Percentiles rank a stretch among this genome's conserved stretches.
Conservation (phyloP, 768 basidiomycete genomes). For the Neoboletus brunneissimus region DNA sequence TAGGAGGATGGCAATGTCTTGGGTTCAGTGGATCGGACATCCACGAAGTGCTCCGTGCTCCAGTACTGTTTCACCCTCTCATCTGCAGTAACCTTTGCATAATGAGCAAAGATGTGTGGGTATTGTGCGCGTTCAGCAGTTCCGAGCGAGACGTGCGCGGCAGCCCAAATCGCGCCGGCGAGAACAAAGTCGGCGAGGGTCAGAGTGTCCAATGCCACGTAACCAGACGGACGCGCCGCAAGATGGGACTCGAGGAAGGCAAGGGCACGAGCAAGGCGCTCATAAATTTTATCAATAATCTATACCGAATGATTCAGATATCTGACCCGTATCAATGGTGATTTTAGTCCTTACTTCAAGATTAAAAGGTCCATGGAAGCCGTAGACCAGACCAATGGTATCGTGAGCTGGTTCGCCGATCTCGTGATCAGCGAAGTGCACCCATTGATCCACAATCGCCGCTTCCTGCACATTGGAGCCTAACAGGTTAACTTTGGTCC, state of each 20-base stretch:
- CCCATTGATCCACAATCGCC: slow-evolving; percentile 12
- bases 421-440: slow-evolving; percentile 14
- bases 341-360: slow-evolving; percentile 1
- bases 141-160: slow-evolving; percentile 6
- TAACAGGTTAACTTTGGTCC: slow-evolving; percentile 6
- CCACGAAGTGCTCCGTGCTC: slow-evolving; percentile 7
- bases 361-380: not conserved
- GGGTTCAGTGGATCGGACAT: not conserved
- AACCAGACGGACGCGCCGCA: slow-evolving; percentile 4
- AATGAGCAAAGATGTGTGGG: slow-evolving; percentile 18
- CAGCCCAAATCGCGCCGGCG: slow-evolving; percentile 2
- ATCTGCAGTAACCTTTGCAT: slow-evolving; percentile 17
- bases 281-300: not conserved
- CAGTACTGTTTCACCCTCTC: slow-evolving; percentile 11
- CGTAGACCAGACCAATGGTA: slow-evolving; percentile 1
- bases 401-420: slow-evolving; percentile 3
- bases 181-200: slow-evolving; percentile 22
- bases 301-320: not conserved
- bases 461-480: slow-evolving; percentile 12
- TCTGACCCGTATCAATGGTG: too few relatives aligned
- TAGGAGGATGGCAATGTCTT: not conserved
- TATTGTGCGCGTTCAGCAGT: slow-evolving; percentile 14
- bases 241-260: slow-evolving; percentile 18
- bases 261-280: slow-evolving; percentile 3
- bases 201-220: slow-evolving; percentile 11